Evolutionary conservation across 2,329 filamentous ascomycete genomes (phyloP).

Genomic region (Hymenoscyphus salicellus): DNA sequence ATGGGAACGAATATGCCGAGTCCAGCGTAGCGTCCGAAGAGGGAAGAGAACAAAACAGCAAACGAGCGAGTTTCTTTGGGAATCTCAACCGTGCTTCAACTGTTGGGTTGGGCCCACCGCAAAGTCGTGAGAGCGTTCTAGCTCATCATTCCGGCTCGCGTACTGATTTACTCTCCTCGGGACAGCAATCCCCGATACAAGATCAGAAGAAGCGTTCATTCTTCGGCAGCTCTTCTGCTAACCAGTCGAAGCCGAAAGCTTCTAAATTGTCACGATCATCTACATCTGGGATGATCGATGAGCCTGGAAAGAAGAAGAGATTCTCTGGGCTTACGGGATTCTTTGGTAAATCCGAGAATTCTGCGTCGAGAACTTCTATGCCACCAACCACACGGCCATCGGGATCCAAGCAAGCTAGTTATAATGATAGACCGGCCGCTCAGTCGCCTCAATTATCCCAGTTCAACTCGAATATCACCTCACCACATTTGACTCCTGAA

Average conservation of each 20-base stretch:
- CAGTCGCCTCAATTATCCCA: constrained; percentile 11
- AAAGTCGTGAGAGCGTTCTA: constrained; percentile 35
- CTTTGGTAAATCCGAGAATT: constrained; percentile 24
- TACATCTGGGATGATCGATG: constrained; percentile 21
- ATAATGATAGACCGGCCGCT: constrained; percentile 20
- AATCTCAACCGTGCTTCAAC: constrained; percentile 26
- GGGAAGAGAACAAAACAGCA: constrained; percentile 38
- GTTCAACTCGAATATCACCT: neutral
- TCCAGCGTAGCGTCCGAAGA: constrained; percentile 43
- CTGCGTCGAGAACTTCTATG: constrained; percentile 8
- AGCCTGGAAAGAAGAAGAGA: constrained; percentile 42
- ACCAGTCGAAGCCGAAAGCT: constrained; percentile 30
- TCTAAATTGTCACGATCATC: constrained; percentile 29
- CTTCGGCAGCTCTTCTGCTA: constrained; percentile 30
- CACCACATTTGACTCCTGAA: neutral
- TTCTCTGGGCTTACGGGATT: constrained; percentile 41
- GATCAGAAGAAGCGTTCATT: constrained; percentile 42
- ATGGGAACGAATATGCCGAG: constrained; percentile 43
- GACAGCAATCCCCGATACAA: constrained; percentile 17
- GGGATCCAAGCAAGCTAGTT: constrained; percentile 15
- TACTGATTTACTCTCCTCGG: constrained; percentile 29
- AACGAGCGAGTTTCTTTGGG: constrained; percentile 42
- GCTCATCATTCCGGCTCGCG: constrained; percentile 31
- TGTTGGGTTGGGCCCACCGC: constrained; percentile 25
- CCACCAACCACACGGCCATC: neutral